phyloP scores from a whole-genome alignment of 78 protist genomes.

The Dictyostelium brefeldianum region DNA sequence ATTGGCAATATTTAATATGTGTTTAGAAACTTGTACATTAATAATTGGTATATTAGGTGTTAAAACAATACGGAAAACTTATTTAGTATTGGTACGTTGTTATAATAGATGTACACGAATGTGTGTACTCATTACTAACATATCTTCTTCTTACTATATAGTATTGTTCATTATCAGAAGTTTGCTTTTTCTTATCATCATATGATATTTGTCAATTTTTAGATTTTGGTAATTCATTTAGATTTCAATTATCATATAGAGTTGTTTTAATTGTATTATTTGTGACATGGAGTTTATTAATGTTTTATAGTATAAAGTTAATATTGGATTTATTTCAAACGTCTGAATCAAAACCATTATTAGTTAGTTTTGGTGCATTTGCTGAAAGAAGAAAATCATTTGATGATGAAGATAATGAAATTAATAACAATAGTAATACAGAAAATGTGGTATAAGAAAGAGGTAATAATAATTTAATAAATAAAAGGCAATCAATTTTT shows the following conservation, averaged over 20 bases:
- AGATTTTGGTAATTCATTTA: not conserved
- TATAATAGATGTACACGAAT: no score
- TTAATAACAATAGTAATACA: not conserved
- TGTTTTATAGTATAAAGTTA: slow-evolving; percentile 62
- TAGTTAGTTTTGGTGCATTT: not conserved
- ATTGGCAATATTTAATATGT: slow-evolving; percentile 11
- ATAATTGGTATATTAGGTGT: slow-evolving; percentile 41
- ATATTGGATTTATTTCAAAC: slow-evolving; percentile 45
- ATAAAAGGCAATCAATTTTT: not conserved
- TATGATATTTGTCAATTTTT: slow-evolving; percentile 39
- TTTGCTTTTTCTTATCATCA: slow-evolving; percentile 45
- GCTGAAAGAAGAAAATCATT: not conserved
- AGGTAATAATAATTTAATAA: not conserved
- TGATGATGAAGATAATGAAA: not conserved
- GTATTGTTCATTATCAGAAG: slow-evolving; percentile 65
- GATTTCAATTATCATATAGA: not conserved
- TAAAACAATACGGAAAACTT: not conserved
- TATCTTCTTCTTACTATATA: not conserved
- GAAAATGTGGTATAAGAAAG: not conserved
- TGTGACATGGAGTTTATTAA: slow-evolving; percentile 45
- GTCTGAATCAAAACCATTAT: not conserved
- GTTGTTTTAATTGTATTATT: not conserved
- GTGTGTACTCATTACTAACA: no score
- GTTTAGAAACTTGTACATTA: not conserved
- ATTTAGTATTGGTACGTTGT: slow-evolving; percentile 35